These are phyloP conservation scores for Rhodotorula sp. DNA, from an alignment of 1,284 basidiomycete species.

Conservation along the genomic window DNA sequence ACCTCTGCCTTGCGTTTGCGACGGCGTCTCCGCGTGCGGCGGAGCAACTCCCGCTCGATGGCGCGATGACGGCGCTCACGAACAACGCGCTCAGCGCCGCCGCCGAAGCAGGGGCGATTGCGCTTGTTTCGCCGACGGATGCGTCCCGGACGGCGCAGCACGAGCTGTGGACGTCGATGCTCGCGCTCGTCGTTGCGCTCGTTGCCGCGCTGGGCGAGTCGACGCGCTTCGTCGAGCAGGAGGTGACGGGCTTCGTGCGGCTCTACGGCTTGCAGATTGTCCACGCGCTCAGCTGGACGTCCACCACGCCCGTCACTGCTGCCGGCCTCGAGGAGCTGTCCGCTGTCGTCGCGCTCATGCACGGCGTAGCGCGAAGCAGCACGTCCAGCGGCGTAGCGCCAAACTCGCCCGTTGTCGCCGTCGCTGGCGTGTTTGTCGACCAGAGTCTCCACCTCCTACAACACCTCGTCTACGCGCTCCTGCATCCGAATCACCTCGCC, in stretches of 20 bases:
- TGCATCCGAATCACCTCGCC: conserved; percentile 83
- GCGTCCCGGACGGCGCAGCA: conserved; percentile 76
- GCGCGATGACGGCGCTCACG: conserved; percentile 76
- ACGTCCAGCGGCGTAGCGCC: conserved; percentile 59
- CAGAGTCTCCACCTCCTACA: conserved; percentile 71
- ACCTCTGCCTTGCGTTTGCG: conserved; percentile 84
- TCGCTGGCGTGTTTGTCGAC: conserved; percentile 25
- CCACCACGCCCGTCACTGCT: conserved; percentile 69
- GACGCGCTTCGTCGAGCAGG: conserved; percentile 79
- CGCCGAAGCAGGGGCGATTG: conserved; percentile 71
- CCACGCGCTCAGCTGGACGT: conserved; percentile 74
- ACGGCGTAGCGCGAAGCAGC: conserved; percentile 20
- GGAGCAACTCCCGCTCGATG: conserved; percentile 80
- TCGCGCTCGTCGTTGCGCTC: conserved; percentile 75
- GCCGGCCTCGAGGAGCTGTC: conserved; percentile 78
- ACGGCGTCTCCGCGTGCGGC: conserved; percentile 68
- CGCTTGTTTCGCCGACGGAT: conserved; percentile 67
- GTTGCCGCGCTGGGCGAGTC: conserved; percentile 61
- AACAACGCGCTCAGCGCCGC: conserved; percentile 75
- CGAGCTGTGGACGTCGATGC: conserved; percentile 78
- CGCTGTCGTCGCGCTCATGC: conserved; percentile 65
- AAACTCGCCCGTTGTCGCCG: conserved; percentile 50
- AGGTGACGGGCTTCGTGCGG: conserved; percentile 81
- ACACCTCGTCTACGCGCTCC: conserved; percentile 82
- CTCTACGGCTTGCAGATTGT: conserved; percentile 79